These are phyloP conservation scores for Peronospora destructor DNA, from an alignment of 352 stramenopile species.

Conservation along the genomic window DNA sequence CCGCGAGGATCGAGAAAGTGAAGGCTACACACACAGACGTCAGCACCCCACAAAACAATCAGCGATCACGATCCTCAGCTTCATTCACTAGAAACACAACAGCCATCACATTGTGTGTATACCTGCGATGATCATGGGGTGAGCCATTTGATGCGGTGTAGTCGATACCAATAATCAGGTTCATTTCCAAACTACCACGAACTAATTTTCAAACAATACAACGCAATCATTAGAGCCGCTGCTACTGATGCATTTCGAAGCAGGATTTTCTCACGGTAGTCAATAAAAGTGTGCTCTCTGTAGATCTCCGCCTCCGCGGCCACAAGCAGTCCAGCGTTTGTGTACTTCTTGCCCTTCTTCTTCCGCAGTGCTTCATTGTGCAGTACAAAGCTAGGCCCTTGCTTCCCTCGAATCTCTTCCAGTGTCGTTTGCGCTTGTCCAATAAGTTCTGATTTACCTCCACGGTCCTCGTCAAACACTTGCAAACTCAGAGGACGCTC, in stretches of 20 bases:
- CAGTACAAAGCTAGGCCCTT: constrained; percentile 45
- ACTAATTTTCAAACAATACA: constrained; percentile 26
- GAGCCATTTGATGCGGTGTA: constrained; percentile 69
- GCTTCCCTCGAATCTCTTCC: constrained; percentile 49
- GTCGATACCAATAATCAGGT: constrained; percentile 64
- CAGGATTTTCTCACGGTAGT: constrained; percentile 39
- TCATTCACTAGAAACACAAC: neutral
- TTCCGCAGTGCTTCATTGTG: constrained; percentile 48
- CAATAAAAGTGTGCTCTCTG: constrained; percentile 46
- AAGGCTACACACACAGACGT: constrained; percentile 29
- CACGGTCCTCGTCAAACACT: constrained; percentile 75
- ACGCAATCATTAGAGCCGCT: constrained; percentile 4
- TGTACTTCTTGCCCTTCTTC: constrained; percentile 72
- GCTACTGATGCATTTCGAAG: neutral
- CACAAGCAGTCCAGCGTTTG: constrained; percentile 47
- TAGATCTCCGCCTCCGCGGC: constrained; percentile 35
- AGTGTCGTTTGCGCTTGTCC: constrained; percentile 53
- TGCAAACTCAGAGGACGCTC: constrained; percentile 62
- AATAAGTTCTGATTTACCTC: constrained; percentile 63
- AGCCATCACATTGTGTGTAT: neutral
- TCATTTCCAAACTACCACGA: constrained; percentile 84
- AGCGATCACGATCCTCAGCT: neutral
- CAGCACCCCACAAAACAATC: neutral
- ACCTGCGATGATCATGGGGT: constrained; percentile 40
- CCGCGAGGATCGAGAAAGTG: constrained; percentile 59